These are phyloP conservation scores for Lentinula raphanica DNA, from an alignment of 768 basidiomycete genomes.

Conservation along the genomic window DNA sequence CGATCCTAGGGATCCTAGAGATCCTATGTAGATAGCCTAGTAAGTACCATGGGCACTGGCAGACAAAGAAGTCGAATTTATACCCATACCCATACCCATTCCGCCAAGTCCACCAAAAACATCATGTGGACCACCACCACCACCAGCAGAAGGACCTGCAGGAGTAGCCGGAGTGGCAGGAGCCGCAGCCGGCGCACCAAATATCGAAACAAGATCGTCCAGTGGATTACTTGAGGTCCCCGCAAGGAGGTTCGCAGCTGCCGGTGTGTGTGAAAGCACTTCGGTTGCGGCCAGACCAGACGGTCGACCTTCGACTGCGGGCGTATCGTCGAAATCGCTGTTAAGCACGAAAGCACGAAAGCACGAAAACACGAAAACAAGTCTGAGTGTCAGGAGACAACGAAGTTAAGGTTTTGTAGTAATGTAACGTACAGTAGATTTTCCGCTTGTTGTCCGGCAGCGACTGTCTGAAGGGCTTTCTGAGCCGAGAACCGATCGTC, in stretches of 20 bases:
- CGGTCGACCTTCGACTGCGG: conserved; percentile 54
- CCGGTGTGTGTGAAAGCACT: conserved; percentile 64
- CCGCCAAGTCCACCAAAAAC: conserved; percentile 12
- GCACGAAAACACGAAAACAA: too few relatives aligned
- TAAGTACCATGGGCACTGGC: too few relatives aligned
- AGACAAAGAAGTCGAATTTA: conserved; percentile 13
- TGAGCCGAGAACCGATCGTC: conserved; percentile 73
- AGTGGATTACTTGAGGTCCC: conserved; percentile 85
- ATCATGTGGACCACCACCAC: conserved; percentile 9
- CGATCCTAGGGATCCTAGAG: too few relatives aligned
- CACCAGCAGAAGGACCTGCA: conserved; percentile 16
- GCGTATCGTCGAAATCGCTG: conserved; percentile 82
- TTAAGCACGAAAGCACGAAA: too few relatives aligned
- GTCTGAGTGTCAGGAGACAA: conserved; percentile 8
- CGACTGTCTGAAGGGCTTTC: conserved; percentile 89
- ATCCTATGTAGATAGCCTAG: too few relatives aligned
- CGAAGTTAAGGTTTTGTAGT: too few relatives aligned
- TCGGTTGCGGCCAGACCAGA: conserved; percentile 77
- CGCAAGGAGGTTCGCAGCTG: conserved; percentile 67
- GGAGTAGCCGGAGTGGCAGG: conserved; percentile 27
- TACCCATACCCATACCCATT: too few relatives aligned
- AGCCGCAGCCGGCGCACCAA: too few relatives aligned
- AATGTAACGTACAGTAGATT: conserved; percentile 66
- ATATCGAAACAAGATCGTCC: conserved; percentile 91
- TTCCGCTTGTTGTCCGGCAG: conserved; percentile 87